Percentiles rank a stretch among this genome's conserved stretches.
Evolutionary conservation across 176 grass and related monocot genomes (phyloP).

Genomic region (Chloris gayana): DNA sequence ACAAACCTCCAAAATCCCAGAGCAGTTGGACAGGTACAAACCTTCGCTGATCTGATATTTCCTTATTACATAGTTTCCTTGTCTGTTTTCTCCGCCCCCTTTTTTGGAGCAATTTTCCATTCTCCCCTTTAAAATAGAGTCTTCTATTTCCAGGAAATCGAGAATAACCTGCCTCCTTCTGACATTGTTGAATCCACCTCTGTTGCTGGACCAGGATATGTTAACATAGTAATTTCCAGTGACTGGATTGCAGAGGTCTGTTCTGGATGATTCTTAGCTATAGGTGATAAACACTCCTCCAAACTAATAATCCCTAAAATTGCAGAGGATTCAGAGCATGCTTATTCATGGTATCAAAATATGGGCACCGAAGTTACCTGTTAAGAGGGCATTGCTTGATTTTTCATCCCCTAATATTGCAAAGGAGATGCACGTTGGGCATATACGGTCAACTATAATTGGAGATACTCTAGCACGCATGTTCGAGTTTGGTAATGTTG

Average conservation of each 20-base stretch:
- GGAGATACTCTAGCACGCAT: slow-evolving; percentile 89
- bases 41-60: no score
- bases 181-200: slow-evolving; percentile 62
- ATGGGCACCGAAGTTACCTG: slow-evolving; percentile 60
- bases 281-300: neutral
- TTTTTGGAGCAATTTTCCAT: no score
- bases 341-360: slow-evolving; percentile 63
- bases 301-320: neutral
- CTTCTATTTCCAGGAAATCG: slow-evolving; percentile 46
- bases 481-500: slow-evolving; percentile 89
- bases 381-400: slow-evolving; percentile 62
- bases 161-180: slow-evolving; percentile 56
- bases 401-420: slow-evolving; percentile 98
- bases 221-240: slow-evolving; percentile 63
- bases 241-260: slow-evolving; percentile 61
- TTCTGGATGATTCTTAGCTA: slow-evolving; percentile 1
- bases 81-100: no score
- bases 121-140: neutral
- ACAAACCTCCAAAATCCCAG: slow-evolving; percentile 55
- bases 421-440: slow-evolving; percentile 98
- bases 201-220: slow-evolving; percentile 67
- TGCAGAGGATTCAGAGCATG: slow-evolving; percentile 41
- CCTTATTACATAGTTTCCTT: neutral
- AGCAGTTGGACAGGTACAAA: slow-evolving; percentile 49
- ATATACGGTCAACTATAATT: slow-evolving; percentile 92